A percentile compares a stretch with the other conserved stretches of the same genome.
phyloP scores from a whole-genome alignment of 2,329 filamentous ascomycete genomes.

The Ceratocystis ficicola region DNA sequence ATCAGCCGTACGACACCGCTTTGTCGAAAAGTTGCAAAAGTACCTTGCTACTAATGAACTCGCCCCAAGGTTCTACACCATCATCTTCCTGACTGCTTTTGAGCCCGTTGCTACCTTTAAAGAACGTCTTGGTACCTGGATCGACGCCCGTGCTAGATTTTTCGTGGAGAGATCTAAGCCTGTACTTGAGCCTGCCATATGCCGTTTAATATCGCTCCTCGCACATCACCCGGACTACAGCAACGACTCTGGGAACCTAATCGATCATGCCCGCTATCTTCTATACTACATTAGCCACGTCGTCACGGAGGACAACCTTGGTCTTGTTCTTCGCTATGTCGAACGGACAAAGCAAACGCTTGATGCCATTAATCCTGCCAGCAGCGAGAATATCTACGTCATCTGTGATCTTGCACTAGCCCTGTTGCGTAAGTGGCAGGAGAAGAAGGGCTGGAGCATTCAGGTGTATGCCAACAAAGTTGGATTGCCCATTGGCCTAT shows the following conservation, averaged over 20 bases:
- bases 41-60: slow-evolving; percentile 65
- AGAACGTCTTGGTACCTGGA: slow-evolving; percentile 71
- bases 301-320: slow-evolving; percentile 74
- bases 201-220: slow-evolving; percentile 71
- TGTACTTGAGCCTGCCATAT: slow-evolving; percentile 68
- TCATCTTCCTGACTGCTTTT: slow-evolving; percentile 82
- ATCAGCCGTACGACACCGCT: slow-evolving; percentile 60
- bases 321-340: slow-evolving; percentile 80
- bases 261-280: slow-evolving; percentile 78
- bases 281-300: slow-evolving; percentile 77
- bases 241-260: slow-evolving; percentile 51
- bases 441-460: slow-evolving; percentile 73
- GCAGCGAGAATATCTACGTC: slow-evolving; percentile 67
- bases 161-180: slow-evolving; percentile 49
- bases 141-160: slow-evolving; percentile 63
- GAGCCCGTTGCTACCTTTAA: slow-evolving; percentile 68
- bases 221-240: slow-evolving; percentile 90
- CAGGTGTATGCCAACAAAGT: slow-evolving; percentile 73
- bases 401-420: slow-evolving; percentile 77
- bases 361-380: slow-evolving; percentile 58
- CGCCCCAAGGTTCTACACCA: slow-evolving; percentile 68
- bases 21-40: slow-evolving; percentile 79
- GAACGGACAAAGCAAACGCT: slow-evolving; percentile 84
- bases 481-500: slow-evolving; percentile 67
- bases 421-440: slow-evolving; percentile 73